phyloP scores from a whole-genome alignment of 164 flowering plant genomes.

The Cinnamomum chago region DNA sequence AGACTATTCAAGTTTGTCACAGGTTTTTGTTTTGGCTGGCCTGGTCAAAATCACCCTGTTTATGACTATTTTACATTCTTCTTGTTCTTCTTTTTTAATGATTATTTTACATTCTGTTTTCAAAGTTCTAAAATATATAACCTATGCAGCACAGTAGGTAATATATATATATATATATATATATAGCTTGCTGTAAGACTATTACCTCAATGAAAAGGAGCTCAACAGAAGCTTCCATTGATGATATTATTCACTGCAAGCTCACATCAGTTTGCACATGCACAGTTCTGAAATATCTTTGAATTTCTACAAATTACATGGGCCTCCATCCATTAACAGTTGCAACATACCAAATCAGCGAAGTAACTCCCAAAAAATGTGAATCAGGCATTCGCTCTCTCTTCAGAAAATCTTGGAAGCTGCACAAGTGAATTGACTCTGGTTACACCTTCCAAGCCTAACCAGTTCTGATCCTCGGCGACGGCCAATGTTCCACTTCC shows the following conservation, averaged over 20 bases:
- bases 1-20: too few species aligned
- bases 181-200: too few species aligned
- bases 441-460: constrained; percentile 85
- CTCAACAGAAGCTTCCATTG: too few species aligned
- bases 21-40: too few species aligned
- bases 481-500: constrained; percentile 24
- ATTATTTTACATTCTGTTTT: too few species aligned
- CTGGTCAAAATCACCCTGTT: too few species aligned
- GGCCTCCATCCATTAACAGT: neutral
- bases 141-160: too few species aligned
- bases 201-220: too few species aligned
- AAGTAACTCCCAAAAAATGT: neutral
- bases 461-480: constrained; percentile 76
- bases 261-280: neutral
- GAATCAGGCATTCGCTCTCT: constrained; percentile 39
- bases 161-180: too few species aligned
- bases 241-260: neutral
- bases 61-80: too few species aligned
- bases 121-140: too few species aligned
- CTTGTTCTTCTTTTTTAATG: too few species aligned
- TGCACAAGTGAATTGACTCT: constrained; percentile 86
- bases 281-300: neutral
- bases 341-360: constrained; percentile 2
- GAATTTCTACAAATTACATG: neutral
- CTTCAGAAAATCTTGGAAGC: constrained; percentile 87